Evolutionary conservation across 305 asterid species (phyloP).

Genomic region (Fraxinus albicans): DNA sequence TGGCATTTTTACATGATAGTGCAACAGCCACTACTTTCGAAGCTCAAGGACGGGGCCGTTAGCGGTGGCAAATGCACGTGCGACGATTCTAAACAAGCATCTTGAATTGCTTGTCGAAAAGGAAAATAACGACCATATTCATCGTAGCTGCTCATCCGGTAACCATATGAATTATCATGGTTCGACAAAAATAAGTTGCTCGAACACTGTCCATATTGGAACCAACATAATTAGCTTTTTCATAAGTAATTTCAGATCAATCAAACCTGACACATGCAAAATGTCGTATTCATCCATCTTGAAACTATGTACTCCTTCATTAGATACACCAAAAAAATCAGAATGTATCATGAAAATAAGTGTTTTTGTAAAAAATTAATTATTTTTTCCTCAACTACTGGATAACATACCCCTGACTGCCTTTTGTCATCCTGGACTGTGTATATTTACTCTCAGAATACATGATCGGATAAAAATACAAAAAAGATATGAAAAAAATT

Average conservation of each 20-base stretch:
- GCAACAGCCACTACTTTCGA: not conserved
- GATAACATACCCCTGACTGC: not conserved
- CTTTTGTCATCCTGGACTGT: conserved; percentile 12
- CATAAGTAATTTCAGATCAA: not conserved
- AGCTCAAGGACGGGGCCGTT: not conserved
- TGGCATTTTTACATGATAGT: not conserved
- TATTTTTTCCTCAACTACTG: not conserved
- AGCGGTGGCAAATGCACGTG: too few relatives aligned
- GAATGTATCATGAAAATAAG: not conserved
- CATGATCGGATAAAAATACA: conserved; percentile 10
- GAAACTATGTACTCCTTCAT: not conserved
- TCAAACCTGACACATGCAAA: not conserved
- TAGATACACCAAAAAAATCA: not conserved
- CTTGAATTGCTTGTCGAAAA: not conserved
- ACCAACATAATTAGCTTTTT: not conserved
- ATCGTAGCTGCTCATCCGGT: not conserved
- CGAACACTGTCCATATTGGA: not conserved
- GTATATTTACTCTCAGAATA: conserved; percentile 13
- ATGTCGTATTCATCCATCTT: not conserved
- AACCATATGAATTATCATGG: not conserved
- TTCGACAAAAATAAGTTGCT: not conserved
- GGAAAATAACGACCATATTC: not conserved
- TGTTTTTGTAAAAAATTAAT: not conserved
- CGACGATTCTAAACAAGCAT: not conserved
- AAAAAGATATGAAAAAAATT: not conserved